A percentile compares a stretch with the other conserved stretches of the same genome.
Conservation (phyloP, 1,284 basidiomycete species). For the Rhodotorula sp. region DNA sequence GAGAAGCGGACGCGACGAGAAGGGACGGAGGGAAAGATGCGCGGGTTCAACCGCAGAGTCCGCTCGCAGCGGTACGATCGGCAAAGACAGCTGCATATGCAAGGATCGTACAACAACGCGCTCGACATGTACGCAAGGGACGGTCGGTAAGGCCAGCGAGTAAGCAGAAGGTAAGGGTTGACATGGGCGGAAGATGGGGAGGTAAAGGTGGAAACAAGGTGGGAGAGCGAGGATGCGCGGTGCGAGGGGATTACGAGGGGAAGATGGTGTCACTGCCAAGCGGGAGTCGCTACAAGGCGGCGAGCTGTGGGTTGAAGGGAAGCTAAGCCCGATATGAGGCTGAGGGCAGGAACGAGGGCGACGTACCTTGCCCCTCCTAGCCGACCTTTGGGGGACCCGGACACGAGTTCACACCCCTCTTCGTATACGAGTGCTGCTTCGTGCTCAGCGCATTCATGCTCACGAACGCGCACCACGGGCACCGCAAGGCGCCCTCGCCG, state of each 20-base stretch:
- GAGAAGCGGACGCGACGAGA: neutral
- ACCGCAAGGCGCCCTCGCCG: neutral
- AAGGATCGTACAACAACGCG: neutral
- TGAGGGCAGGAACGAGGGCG: too few species aligned
- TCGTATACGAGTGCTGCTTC: neutral
- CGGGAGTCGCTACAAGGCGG: too few species aligned
- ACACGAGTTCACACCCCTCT: neutral
- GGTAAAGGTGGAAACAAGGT: too few species aligned
- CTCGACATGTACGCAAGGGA: neutral
- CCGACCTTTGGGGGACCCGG: neutral
- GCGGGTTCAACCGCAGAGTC: neutral
- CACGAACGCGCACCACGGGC: slow-evolving; percentile 1
- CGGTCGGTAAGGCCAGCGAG: neutral
- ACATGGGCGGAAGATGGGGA: neutral
- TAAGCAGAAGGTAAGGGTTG: too few species aligned
- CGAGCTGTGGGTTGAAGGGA: too few species aligned
- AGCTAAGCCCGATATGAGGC: too few species aligned
- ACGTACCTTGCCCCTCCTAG: neutral
- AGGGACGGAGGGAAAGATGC: neutral
- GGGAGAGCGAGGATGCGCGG: too few species aligned
- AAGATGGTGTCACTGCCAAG: too few species aligned
- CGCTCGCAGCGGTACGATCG: neutral
- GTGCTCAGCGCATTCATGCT: neutral
- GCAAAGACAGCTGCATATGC: neutral
- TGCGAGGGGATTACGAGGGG: too few species aligned